phyloP scores from a whole-genome alignment of 1,284 basidiomycete species.

The Leccinum insolens region DNA sequence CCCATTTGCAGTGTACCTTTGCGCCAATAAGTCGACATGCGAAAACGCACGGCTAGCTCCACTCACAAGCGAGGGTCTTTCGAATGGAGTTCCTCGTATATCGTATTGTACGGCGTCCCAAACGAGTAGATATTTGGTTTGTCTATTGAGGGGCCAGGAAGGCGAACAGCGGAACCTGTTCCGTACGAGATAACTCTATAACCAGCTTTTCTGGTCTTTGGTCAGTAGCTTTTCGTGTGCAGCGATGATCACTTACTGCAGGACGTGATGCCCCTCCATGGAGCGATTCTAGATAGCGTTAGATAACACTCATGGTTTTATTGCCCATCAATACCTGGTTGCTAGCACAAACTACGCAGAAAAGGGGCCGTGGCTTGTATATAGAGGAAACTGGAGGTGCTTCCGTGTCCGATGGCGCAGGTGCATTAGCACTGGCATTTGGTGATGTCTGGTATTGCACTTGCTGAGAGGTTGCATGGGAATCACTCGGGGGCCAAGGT shows the following conservation, averaged over 20 bases:
- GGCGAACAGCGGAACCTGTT: slow-evolving; percentile 94
- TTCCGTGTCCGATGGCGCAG: slow-evolving; percentile 14
- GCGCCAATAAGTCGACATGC: slow-evolving; percentile 19
- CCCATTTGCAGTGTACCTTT: slow-evolving; percentile 93
- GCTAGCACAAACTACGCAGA: slow-evolving; percentile 98
- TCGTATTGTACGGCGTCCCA: slow-evolving; percentile 97
- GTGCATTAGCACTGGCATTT: slow-evolving; percentile 11
- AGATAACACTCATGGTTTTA: slow-evolving; percentile 8
- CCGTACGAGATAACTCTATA: slow-evolving; percentile 93
- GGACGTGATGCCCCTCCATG: slow-evolving; percentile 96
- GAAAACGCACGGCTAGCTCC: background rate
- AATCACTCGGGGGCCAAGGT: slow-evolving; percentile 31
- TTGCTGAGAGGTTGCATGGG: slow-evolving; percentile 21
- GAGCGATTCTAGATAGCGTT: slow-evolving; percentile 81
- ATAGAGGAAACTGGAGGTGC: slow-evolving; percentile 20
- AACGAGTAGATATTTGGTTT: slow-evolving; percentile 98
- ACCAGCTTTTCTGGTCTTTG: slow-evolving; percentile 71
- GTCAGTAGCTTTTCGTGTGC: slow-evolving; percentile 11
- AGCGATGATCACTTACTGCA: slow-evolving; percentile 65
- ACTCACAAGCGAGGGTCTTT: slow-evolving; percentile 88
- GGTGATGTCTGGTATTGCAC: slow-evolving; percentile 20
- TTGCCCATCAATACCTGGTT: slow-evolving; percentile 73
- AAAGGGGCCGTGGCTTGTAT: slow-evolving; percentile 74
- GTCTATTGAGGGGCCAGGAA: slow-evolving; percentile 96
- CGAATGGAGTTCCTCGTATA: slow-evolving; percentile 88